phyloP scores from a whole-genome alignment of 192 early-diverging fungal species.

The Allomyces javanicus region DNA sequence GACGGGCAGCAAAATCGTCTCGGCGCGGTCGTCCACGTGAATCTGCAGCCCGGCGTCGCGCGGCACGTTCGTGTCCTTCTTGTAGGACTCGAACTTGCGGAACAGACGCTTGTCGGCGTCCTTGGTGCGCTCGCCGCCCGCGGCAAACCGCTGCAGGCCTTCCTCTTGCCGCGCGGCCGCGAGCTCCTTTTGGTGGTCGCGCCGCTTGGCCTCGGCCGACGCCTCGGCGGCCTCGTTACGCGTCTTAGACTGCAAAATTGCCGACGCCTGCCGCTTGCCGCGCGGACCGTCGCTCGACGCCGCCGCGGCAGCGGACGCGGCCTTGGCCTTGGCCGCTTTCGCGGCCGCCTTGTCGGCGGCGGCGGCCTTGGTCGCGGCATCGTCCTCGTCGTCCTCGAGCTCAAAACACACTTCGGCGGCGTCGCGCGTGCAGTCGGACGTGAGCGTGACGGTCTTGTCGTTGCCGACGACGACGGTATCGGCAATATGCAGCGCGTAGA shows the following conservation, averaged over 20 bases:
- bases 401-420: constrained; percentile 28
- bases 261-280: constrained; percentile 25
- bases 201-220: constrained; percentile 49
- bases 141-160: constrained; percentile 59
- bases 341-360: not conserved
- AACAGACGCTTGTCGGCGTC: constrained; percentile 52
- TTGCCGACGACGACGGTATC: constrained; percentile 67
- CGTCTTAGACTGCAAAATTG: constrained; percentile 54
- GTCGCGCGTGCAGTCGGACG: constrained; percentile 13
- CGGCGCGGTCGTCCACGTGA: constrained; percentile 65
- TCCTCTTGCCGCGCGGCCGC: constrained; percentile 51
- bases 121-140: constrained; percentile 22
- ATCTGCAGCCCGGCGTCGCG: constrained; percentile 57
- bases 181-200: constrained; percentile 76
- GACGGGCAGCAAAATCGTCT: constrained; percentile 81
- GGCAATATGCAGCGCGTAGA: constrained; percentile 61
- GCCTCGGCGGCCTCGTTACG: constrained; percentile 67
- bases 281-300: constrained; percentile 8
- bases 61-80: constrained; percentile 69
- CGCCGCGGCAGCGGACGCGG: constrained; percentile 4
- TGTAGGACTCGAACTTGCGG: constrained; percentile 88
- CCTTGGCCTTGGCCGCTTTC: not conserved
- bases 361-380: constrained; percentile 5
- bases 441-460: constrained; percentile 34
- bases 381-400: constrained; percentile 18